Conservation (phyloP, 352 stramenopile genomes). For the Globisporangium lucens region DNA sequence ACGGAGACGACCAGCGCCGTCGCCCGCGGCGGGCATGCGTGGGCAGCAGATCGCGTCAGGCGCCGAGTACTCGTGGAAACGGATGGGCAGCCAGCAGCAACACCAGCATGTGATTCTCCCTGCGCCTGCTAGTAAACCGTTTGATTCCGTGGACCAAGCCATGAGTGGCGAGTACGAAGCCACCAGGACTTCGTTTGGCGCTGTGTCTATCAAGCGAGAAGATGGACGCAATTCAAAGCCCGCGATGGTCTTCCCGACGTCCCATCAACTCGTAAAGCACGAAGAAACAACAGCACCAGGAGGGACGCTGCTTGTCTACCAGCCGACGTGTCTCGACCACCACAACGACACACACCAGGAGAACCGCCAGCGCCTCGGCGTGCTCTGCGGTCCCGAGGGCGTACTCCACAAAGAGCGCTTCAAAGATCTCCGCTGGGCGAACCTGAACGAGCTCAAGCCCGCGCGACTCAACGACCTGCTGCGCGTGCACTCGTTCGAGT, state of each 20-base stretch:
- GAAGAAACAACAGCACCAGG: conserved; percentile 13
- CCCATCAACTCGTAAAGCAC: conserved; percentile 21
- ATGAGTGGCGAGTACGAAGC: not conserved
- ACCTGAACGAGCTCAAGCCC: conserved; percentile 48
- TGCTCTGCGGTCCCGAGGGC: conserved; percentile 56
- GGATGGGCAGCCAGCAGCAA: conserved; percentile 11
- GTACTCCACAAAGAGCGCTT: conserved; percentile 65
- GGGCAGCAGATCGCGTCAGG: conserved; percentile 20
- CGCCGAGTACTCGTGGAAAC: conserved; percentile 36
- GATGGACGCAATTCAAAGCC: not conserved
- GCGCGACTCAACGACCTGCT: conserved; percentile 54
- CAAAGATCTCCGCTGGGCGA: conserved; percentile 54
- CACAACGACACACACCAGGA: conserved; percentile 77
- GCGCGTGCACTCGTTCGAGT: conserved; percentile 61
- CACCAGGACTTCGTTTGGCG: not conserved
- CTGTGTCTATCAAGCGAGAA: conserved; percentile 4
- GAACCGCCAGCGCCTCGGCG: conserved; percentile 50
- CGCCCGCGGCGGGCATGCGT: conserved; percentile 23
- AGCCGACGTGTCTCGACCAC: conserved; percentile 68
- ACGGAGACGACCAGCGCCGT: conserved; percentile 40
- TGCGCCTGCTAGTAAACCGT: not conserved
- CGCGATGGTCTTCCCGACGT: not conserved
- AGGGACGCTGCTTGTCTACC: conserved; percentile 61
- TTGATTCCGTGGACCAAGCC: not conserved
- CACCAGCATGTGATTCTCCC: not conserved